Evolutionary conservation across 305 asterid genomes (phyloP).

Genomic region (Fraxinus latifolia): DNA sequence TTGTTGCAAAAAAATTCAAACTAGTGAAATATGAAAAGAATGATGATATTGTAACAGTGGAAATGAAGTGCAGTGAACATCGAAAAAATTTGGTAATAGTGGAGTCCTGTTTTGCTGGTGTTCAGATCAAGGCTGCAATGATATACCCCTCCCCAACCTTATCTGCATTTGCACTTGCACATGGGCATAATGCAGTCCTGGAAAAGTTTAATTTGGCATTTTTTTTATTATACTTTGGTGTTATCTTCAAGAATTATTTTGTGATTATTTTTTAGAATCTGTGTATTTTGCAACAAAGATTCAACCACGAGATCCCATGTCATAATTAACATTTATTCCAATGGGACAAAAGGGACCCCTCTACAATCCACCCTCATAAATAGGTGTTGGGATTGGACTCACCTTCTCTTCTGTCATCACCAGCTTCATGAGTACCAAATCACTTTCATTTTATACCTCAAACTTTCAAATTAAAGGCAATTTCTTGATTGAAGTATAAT

Average conservation of each 20-base stretch:
- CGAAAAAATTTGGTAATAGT: background rate
- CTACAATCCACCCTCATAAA: constrained; percentile 12
- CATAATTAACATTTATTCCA: background rate
- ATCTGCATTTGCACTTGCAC: background rate
- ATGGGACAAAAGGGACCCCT: constrained; percentile 10
- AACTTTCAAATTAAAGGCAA: constrained; percentile 1
- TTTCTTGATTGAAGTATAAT: constrained; percentile 27
- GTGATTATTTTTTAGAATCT: background rate
- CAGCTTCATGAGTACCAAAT: constrained; percentile 10
- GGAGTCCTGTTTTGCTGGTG: background rate
- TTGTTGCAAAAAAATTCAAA: background rate
- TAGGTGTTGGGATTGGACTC: background rate
- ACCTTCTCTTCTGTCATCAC: constrained; percentile 9
- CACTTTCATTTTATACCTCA: background rate
- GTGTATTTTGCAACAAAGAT: background rate
- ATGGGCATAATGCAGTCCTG: background rate
- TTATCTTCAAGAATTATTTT: background rate
- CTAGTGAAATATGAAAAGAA: background rate
- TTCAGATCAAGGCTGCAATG: background rate
- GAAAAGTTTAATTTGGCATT: background rate
- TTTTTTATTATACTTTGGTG: background rate
- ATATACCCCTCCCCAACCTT: background rate
- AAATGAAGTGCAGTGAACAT: background rate
- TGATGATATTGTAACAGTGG: background rate
- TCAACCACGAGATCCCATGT: background rate